These are phyloP conservation scores for Podila clonocystis DNA, from an alignment of 192 early-diverging fungal genomes.

Conservation along the genomic window DNA sequence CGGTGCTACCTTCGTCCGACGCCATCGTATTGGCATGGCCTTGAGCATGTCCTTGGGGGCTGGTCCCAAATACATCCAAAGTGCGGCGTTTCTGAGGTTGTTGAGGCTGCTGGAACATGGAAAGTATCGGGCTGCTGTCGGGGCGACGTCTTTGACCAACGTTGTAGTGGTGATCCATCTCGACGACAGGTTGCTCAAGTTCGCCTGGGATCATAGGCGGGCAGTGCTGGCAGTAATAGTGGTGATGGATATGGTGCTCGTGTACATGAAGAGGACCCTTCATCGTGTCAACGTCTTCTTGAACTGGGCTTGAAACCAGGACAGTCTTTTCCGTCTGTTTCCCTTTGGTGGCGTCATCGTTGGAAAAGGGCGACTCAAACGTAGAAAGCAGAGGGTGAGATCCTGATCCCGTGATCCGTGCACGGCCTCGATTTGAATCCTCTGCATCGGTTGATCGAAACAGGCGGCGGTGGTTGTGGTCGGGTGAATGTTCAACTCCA, in stretches of 20 bases:
- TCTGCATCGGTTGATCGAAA: background rate
- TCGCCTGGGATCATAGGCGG: conserved; percentile 10
- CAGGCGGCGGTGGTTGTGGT: background rate
- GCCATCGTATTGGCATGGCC: background rate
- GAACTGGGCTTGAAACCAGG: background rate
- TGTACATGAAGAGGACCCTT: conserved; percentile 14
- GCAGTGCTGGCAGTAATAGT: conserved; percentile 43
- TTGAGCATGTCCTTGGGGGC: conserved; percentile 7
- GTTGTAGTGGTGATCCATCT: conserved; percentile 3
- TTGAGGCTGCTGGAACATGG: background rate
- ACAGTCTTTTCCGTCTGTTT: conserved; percentile 2
- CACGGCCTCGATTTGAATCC: background rate
- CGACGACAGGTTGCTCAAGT: background rate
- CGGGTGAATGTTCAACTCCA: background rate
- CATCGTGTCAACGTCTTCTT: background rate
- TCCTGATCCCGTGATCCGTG: conserved; percentile 11
- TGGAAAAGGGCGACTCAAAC: conserved; percentile 1
- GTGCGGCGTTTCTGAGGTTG: background rate
- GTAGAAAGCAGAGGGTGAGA: conserved; percentile 26
- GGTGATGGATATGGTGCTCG: conserved; percentile 45
- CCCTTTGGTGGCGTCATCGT: background rate
- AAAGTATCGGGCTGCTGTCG: conserved; percentile 7
- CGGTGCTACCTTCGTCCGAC: background rate
- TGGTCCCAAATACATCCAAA: background rate
- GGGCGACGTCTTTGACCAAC: conserved; percentile 9